phyloP scores from a whole-genome alignment of 208 protist genomes.

The Borovskyia barvae region DNA sequence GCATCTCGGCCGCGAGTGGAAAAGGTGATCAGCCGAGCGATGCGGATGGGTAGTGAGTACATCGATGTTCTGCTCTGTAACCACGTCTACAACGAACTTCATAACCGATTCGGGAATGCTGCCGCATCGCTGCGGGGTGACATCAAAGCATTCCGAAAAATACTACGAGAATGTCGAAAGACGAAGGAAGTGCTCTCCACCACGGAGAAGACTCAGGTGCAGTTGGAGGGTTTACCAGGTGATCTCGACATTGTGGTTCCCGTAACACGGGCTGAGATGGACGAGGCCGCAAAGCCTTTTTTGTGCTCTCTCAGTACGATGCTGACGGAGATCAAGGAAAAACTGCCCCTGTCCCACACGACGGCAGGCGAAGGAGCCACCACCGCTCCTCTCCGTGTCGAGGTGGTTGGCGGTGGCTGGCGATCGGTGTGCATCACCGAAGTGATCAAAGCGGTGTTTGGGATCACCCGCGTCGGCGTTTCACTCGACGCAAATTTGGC shows the following conservation, averaged over 20 bases:
- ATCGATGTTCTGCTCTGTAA: slow-evolving; percentile 53
- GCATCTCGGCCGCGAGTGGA: slow-evolving; percentile 30
- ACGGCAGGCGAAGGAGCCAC: neutral
- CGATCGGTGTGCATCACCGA: slow-evolving; percentile 48
- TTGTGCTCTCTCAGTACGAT: slow-evolving; percentile 30
- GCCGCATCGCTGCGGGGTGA: slow-evolving; percentile 32
- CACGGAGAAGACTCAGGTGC: slow-evolving; percentile 37
- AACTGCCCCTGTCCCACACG: slow-evolving; percentile 2
- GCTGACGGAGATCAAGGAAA: slow-evolving; percentile 31
- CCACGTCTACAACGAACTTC: slow-evolving; percentile 55
- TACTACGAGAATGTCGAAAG: slow-evolving; percentile 62
- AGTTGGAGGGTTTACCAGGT: slow-evolving; percentile 52
- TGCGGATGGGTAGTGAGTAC: slow-evolving; percentile 46
- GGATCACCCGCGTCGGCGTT: slow-evolving; percentile 37
- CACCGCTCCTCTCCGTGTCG: slow-evolving; percentile 34
- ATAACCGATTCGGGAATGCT: slow-evolving; percentile 21
- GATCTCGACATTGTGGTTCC: slow-evolving; percentile 46
- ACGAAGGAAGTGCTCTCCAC: slow-evolving; percentile 79
- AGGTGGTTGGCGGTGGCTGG: slow-evolving; percentile 79
- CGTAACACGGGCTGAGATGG: slow-evolving; percentile 31
- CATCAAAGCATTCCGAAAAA: slow-evolving; percentile 49
- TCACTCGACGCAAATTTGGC: slow-evolving; percentile 62
- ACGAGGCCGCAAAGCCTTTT: slow-evolving; percentile 32
- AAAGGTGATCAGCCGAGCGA: slow-evolving; percentile 34
- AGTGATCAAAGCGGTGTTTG: slow-evolving; percentile 43